phyloP scores from a whole-genome alignment of 2,329 filamentous ascomycete species.

The Diaporthe caulivora region DNA sequence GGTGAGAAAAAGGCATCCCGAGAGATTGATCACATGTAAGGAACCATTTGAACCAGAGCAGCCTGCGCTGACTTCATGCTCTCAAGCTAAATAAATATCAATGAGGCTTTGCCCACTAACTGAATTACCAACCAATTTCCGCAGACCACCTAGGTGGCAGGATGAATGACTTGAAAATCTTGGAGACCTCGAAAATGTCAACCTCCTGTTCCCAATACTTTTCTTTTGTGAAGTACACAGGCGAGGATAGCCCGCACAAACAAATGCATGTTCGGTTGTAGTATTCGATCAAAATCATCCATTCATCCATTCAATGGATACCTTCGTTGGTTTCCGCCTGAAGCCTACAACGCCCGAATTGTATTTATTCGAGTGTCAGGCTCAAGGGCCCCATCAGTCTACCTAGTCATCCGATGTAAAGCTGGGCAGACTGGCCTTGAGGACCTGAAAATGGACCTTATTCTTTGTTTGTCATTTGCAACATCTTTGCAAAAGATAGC shows the following conservation, averaged over 20 bases:
- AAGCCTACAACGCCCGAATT: not conserved
- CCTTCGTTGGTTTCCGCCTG: not conserved
- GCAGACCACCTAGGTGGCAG: not conserved
- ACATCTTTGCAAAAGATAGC: not conserved
- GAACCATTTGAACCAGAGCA: not conserved
- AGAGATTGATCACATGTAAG: not conserved
- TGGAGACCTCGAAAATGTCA: not conserved
- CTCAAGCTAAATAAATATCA: not conserved
- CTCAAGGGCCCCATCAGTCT: not conserved
- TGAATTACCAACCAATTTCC: not conserved
- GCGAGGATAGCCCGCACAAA: not conserved
- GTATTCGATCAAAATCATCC: not conserved
- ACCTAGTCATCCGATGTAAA: not conserved
- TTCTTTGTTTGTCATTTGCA: not conserved
- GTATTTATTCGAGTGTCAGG: not conserved
- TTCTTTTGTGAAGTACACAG: not conserved
- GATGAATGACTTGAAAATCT: not conserved
- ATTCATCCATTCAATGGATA: not conserved
- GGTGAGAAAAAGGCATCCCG: not conserved
- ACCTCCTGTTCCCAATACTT: not conserved
- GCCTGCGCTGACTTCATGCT: too few relatives aligned
- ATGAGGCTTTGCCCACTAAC: too few relatives aligned
- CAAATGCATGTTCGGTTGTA: not conserved
- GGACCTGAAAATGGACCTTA: not conserved
- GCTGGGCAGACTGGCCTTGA: not conserved